Evolutionary conservation across 345 rosid genomes (phyloP).

Genomic region (Brassica napus): DNA sequence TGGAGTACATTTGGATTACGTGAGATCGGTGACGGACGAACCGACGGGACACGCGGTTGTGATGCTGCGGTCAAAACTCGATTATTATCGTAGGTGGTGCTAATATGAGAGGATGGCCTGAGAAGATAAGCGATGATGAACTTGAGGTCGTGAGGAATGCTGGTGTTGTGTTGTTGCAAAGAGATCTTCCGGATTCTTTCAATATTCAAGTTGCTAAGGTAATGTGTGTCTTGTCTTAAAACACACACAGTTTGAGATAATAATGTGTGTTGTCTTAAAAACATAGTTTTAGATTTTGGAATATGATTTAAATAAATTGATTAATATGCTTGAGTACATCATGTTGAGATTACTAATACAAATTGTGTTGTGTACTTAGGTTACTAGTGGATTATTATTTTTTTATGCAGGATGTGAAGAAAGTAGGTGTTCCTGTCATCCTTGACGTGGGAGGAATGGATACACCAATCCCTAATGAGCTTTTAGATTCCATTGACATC

Average conservation of each 20-base stretch:
- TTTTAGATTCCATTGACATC: slow-evolving; percentile 63
- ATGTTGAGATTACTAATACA: neutral
- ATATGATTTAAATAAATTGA: too few species aligned
- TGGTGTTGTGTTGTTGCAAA: slow-evolving; percentile 83
- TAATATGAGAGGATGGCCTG: slow-evolving; percentile 81
- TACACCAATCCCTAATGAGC: slow-evolving; percentile 64
- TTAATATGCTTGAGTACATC: neutral
- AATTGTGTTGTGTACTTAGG: neutral
- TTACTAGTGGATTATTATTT: neutral
- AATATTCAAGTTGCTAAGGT: slow-evolving; percentile 92
- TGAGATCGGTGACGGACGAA: slow-evolving; percentile 43
- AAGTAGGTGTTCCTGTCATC: slow-evolving; percentile 77
- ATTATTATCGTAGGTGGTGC: too few species aligned
- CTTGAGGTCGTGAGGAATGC: slow-evolving; percentile 73
- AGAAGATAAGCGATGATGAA: slow-evolving; percentile 46
- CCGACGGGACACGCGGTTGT: slow-evolving; percentile 99
- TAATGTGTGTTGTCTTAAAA: too few species aligned
- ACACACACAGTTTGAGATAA: neutral
- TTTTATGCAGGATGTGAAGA: slow-evolving; percentile 64
- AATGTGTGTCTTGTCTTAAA: neutral
- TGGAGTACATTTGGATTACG: slow-evolving; percentile 65
- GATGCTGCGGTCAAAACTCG: slow-evolving; percentile 66
- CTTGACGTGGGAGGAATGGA: slow-evolving; percentile 98
- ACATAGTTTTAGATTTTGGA: too few species aligned
- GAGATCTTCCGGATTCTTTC: slow-evolving; percentile 91